Evolutionary conservation across 371 early-diverging fungal species (phyloP).

Genomic region (Thermomucor indicae-seudaticae): DNA sequence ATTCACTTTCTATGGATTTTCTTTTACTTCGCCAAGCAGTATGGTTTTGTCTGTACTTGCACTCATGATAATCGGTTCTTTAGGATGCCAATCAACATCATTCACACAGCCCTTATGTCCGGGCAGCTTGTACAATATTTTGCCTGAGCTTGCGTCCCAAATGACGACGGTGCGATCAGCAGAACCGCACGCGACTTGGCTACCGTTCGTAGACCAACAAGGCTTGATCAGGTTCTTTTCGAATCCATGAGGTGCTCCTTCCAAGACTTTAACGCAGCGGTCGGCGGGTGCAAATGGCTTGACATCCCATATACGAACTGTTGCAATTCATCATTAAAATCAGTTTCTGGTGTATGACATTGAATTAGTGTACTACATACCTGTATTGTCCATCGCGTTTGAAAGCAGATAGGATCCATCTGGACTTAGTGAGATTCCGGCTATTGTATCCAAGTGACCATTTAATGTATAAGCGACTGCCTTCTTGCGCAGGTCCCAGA

Average conservation of each 20-base stretch:
- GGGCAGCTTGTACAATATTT: slow-evolving; percentile 89
- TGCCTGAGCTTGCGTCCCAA: slow-evolving; percentile 88
- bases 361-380: slow-evolving; percentile 19
- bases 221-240: slow-evolving; percentile 91
- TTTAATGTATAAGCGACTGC: slow-evolving; percentile 59
- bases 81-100: slow-evolving; percentile 95
- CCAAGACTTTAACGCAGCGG: slow-evolving; percentile 64
- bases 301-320: slow-evolving; percentile 92
- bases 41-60: slow-evolving; percentile 84
- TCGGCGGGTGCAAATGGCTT: slow-evolving; percentile 79
- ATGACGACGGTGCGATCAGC: slow-evolving; percentile 93
- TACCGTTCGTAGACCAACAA: slow-evolving; percentile 88
- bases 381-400: slow-evolving; percentile 91
- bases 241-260: slow-evolving; percentile 92
- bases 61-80: slow-evolving; percentile 83
- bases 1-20: background rate
- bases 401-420: slow-evolving; percentile 80
- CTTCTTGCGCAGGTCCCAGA: slow-evolving; percentile 86
- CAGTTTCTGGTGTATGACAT: too few relatives aligned
- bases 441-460: slow-evolving; percentile 88
- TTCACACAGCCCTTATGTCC: slow-evolving; percentile 97
- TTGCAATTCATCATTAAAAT: too few relatives aligned
- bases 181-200: slow-evolving; percentile 85
- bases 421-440: slow-evolving; percentile 83
- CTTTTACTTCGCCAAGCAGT: slow-evolving; percentile 81